phyloP scores from a whole-genome alignment of 2,329 filamentous ascomycete genomes.

The Fusarium pininemorale region DNA sequence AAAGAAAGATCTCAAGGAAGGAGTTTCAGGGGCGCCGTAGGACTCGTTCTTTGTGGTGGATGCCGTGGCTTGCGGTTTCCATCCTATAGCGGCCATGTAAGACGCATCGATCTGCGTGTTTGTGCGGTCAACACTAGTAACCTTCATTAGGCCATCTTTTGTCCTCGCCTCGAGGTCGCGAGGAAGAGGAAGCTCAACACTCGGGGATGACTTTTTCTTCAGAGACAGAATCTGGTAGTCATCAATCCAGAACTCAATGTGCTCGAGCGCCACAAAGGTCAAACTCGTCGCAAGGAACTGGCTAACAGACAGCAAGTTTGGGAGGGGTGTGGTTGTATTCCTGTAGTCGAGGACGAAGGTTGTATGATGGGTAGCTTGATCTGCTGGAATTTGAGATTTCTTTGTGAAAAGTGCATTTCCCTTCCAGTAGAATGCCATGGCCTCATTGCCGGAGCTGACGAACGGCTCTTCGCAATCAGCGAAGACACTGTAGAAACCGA shows the following conservation, averaged over 20 bases:
- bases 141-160: conserved; percentile 87
- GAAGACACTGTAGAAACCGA: conserved; percentile 98
- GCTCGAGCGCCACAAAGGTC: conserved; percentile 90
- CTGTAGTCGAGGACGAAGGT: conserved; percentile 96
- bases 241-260: conserved; percentile 90
- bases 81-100: conserved; percentile 88
- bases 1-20: conserved; percentile 82
- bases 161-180: conserved; percentile 83
- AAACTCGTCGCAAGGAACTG: conserved; percentile 95
- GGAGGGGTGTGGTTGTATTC: conserved; percentile 85
- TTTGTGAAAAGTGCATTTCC: conserved; percentile 96
- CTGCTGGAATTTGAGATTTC: conserved; percentile 76
- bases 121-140: conserved; percentile 81
- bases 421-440: conserved; percentile 99
- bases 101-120: conserved; percentile 91
- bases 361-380: conserved; percentile 75
- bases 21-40: conserved; percentile 59
- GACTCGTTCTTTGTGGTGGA: conserved; percentile 56
- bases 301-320: conserved; percentile 84
- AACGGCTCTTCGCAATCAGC: conserved; percentile 98
- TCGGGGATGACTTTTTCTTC: conserved; percentile 86
- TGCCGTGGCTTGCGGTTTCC: conserved; percentile 69
- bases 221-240: conserved; percentile 83
- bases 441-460: conserved; percentile 88
- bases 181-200: conserved; percentile 76